Evolutionary conservation across 768 basidiomycete genomes (phyloP).

Genomic region (Obba rivulosa): DNA sequence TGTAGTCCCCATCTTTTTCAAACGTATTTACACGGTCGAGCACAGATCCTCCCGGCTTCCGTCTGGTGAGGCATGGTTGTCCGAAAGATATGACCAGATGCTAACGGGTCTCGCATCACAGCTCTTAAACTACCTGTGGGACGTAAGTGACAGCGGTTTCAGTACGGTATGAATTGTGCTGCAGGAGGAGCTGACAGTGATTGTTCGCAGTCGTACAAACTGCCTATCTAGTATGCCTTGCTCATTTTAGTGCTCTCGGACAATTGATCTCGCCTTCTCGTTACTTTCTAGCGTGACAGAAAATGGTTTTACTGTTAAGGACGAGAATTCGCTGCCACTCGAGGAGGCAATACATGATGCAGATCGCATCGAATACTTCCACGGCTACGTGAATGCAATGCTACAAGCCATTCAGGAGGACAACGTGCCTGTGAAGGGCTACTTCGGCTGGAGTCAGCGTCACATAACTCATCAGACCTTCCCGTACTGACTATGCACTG

Average conservation of each 20-base stretch:
- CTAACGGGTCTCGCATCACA: neutral
- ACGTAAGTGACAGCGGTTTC: conserved; percentile 19
- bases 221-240: conserved; percentile 29
- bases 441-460: conserved; percentile 38
- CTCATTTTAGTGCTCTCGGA: neutral
- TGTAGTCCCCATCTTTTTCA: neutral
- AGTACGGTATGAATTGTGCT: neutral
- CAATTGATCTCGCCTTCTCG: neutral
- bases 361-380: conserved; percentile 37
- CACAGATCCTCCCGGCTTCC: conserved; percentile 32
- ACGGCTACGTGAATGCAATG: conserved; percentile 31
- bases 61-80: conserved; percentile 19
- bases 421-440: conserved; percentile 29
- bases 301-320: conserved; percentile 39
- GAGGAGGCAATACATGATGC: conserved; percentile 31
- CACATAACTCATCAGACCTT: neutral
- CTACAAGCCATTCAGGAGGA: conserved; percentile 33
- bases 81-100: neutral
- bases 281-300: conserved; percentile 34
- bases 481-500: conserved; percentile 1
- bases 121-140: conserved; percentile 36
- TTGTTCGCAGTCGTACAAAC: conserved; percentile 27
- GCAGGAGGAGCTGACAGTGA: neutral
- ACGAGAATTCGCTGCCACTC: conserved; percentile 30
- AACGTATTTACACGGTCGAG: neutral